Evolutionary conservation across 257 asterid species (phyloP).

Genomic region (Solanum acaule): DNA sequence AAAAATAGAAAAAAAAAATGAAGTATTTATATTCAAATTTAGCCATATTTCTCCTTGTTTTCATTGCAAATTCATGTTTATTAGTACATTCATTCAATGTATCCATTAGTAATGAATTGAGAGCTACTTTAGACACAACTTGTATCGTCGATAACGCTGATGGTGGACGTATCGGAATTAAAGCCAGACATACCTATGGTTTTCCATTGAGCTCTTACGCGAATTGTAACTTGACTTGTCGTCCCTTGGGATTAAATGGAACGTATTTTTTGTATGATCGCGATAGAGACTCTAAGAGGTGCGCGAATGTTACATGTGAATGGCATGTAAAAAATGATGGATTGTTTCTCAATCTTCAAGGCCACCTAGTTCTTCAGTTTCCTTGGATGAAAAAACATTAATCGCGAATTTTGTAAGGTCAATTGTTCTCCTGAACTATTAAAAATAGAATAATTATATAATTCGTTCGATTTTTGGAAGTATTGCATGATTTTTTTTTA

Average conservation of each 20-base stretch:
- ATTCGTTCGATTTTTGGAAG: background rate
- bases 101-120: background rate
- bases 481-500: too few species aligned
- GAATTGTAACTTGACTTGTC: background rate
- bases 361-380: background rate
- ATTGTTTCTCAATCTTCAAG: background rate
- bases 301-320: background rate
- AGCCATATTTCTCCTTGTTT: background rate
- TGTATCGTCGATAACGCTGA: background rate
- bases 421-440: background rate
- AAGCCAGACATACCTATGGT: too few species aligned
- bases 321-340: background rate
- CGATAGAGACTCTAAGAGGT: background rate
- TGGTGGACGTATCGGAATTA: background rate
- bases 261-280: background rate
- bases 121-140: background rate
- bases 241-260: background rate
- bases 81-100: background rate
- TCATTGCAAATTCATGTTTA: background rate
- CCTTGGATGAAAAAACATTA: background rate
- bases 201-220: background rate
- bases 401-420: background rate
- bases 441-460: background rate
- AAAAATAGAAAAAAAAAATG: background rate
- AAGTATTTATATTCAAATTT: background rate